Base-by-base conservation (phyloP, 106 monocot genomes). In the Agapanthus africanus region DNA sequence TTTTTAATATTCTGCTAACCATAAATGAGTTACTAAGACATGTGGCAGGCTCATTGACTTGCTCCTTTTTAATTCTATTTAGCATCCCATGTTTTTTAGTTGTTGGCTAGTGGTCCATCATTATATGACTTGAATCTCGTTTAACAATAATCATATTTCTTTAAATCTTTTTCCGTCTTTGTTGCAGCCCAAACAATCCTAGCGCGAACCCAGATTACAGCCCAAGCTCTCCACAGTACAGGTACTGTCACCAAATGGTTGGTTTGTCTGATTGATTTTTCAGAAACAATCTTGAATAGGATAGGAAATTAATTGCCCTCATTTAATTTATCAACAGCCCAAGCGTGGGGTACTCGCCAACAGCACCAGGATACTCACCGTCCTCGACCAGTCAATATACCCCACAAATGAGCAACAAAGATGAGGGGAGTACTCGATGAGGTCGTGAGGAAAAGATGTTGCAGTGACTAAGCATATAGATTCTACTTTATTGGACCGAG, bases 261-360 rank as follows among this genome's bases (percentile, higher is more conserved):
- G 66, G 26, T 6, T 34, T 15, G 2, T 0, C n/a, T 0, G 0
- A 7, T 62, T 36, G 18, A 26, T 19, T 62, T 57, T 13, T 57
- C 11, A 13, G n/a, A 59, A 59, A 59, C 16, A 7, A 36, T 36
- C 61, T 56, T 35, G 34, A 59, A 1, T 22, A 8, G 41, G 6
- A 6, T 4, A 44, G 14, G 2, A 62, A 27, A 9, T 37, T 4
- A 60, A 13, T 50, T 11, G 16, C 36, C 11, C 18, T 36, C 25
- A 67, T 71, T 11, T 35, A 54, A 71, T 7, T 40, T 51, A 69
- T 36, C 30, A 30, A 78, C 68, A 99, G 97, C 77, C 92, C 97
- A 42, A 99, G 89, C 67, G 89, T 74, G 6, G 90, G 97, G 22
- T 99, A 99, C 66, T 99, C 97, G 14, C 97, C 97, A 32, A 99